phyloP scores from a whole-genome alignment of 345 rosid genomes.

The Eutrema japonicum region DNA sequence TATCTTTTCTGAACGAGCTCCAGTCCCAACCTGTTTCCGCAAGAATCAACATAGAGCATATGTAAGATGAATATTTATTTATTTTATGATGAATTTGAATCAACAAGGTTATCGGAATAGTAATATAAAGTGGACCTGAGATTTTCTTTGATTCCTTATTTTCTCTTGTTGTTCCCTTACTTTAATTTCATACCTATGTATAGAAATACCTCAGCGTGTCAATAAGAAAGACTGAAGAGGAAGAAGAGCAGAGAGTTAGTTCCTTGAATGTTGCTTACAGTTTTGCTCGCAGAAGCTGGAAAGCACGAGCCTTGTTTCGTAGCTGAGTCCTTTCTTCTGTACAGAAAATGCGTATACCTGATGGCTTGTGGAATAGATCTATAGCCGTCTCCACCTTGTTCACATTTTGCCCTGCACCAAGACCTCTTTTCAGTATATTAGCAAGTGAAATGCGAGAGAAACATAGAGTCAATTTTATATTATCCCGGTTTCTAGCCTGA shows the following conservation, averaged over 20 bases:
- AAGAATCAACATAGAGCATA: slow-evolving; percentile 12
- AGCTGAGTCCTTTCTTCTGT: slow-evolving; percentile 95
- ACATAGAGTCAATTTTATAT: slow-evolving; percentile 2
- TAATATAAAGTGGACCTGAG: slow-evolving; percentile 56
- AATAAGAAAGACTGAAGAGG: slow-evolving; percentile 16
- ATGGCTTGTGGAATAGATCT: slow-evolving; percentile 91
- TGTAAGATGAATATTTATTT: slow-evolving; percentile 13
- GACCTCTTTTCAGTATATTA: slow-evolving; percentile 24
- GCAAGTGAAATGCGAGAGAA: slow-evolving; percentile 22
- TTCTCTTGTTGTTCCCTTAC: slow-evolving; percentile 86
- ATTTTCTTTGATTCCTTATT: slow-evolving; percentile 70
- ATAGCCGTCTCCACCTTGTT: slow-evolving; percentile 98
- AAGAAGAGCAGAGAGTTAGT: slow-evolving; percentile 16
- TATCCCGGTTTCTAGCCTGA: slow-evolving; percentile 39
- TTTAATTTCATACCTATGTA: slow-evolving; percentile 89
- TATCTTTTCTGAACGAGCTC: slow-evolving; percentile 95
- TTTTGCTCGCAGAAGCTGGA: slow-evolving; percentile 94
- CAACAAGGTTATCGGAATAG: not conserved
- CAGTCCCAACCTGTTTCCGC: slow-evolving; percentile 78
- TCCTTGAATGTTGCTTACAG: slow-evolving; percentile 54
- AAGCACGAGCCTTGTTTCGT: slow-evolving; percentile 74
- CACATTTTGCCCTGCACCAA: slow-evolving; percentile 87
- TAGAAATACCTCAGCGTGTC: slow-evolving; percentile 29
- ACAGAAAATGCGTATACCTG: slow-evolving; percentile 95
- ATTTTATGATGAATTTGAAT: not conserved